A percentile compares a stretch with the other conserved stretches of the same genome.
phyloP scores from a whole-genome alignment of 1,284 basidiomycete species.

The Gastroboletus turbinatus region DNA sequence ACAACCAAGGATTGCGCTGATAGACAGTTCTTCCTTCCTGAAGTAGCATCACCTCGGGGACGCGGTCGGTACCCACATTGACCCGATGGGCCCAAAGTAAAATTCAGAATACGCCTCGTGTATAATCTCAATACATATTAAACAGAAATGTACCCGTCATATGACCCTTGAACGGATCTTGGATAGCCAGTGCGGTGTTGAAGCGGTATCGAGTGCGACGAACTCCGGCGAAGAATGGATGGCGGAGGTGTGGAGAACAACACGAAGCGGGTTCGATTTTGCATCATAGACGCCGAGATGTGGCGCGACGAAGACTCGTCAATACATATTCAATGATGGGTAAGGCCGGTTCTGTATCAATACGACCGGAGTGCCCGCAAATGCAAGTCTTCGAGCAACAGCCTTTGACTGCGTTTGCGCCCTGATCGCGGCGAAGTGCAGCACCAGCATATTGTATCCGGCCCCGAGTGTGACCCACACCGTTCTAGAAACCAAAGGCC shows the following conservation, averaged over 20 bases:
- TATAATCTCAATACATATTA: conserved; percentile 5
- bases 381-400: conserved; percentile 11
- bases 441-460: conserved; percentile 30
- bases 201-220: conserved; percentile 34
- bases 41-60: conserved; percentile 31
- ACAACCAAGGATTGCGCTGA: conserved; percentile 10
- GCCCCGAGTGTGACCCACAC: conserved; percentile 35
- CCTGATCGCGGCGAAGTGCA: conserved; percentile 24
- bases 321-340: conserved; percentile 31
- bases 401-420: conserved; percentile 11
- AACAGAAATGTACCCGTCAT: conserved; percentile 13
- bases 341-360: conserved; percentile 24
- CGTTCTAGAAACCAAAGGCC: conserved; percentile 15
- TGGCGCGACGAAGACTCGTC: conserved; percentile 34
- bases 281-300: conserved; percentile 34
- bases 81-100: conserved; percentile 17
- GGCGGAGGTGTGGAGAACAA: conserved; percentile 32
- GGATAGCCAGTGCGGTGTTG: conserved; percentile 11
- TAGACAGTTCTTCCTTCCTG: conserved; percentile 20
- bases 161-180: conserved; percentile 10
- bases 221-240: conserved; percentile 37
- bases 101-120: conserved; percentile 23
- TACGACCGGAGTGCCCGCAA: conserved; percentile 6
- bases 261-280: conserved; percentile 34
- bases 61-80: conserved; percentile 23